Evolutionary conservation across 2,329 filamentous ascomycete species (phyloP), one percentile per base, ranked within the genome.

Genomic region (Beauveria bassiana): DNA sequence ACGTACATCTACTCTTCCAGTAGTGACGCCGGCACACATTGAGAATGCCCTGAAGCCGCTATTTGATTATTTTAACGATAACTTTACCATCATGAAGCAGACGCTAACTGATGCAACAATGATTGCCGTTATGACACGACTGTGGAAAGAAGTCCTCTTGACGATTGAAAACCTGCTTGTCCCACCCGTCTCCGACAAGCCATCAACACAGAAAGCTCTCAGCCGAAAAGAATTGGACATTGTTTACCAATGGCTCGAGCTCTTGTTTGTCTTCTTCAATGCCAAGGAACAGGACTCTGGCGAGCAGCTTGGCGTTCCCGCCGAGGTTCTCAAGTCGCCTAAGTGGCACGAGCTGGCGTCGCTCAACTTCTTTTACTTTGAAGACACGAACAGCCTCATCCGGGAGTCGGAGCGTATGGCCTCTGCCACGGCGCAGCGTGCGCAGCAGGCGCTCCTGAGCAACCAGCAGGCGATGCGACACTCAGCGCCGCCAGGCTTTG

Each of bases 61-160:
- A 1, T 95, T 97, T 71, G 84, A 86, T 59, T 99, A 99, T 73
- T 99, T 99, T 71, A 91, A 99, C 72, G 93, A 97, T 72, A 99
- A 99, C 70, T 99, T 99, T 74, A 91, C 92, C 63, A 96, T 98
- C 68, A 96, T 99, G 93, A 97, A 98, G 77, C 87, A 95, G 74
- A 97, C 93, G 0, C 79, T 99, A 61, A 98, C 95, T 1, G 89
- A 92, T 62, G 88, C 91, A 62, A 96, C 95, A n/a, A 97, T 99
- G 93, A 86, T 93, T 68, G 93, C 95, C 72, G 95, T 99, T 68
- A 99, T 99, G 95, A 96, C 92, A 24, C 86, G 95, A 50, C 78
- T 99, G 6, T 99, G 95, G 95, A 99, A 99, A 75, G 95, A 99
- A 73, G 93, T 96, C 0, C 81, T 99, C 18, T 87, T 93, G 68